Evolutionary conservation across 352 stramenopile genomes (phyloP).

Genomic region (Globisporangium perplexum): DNA sequence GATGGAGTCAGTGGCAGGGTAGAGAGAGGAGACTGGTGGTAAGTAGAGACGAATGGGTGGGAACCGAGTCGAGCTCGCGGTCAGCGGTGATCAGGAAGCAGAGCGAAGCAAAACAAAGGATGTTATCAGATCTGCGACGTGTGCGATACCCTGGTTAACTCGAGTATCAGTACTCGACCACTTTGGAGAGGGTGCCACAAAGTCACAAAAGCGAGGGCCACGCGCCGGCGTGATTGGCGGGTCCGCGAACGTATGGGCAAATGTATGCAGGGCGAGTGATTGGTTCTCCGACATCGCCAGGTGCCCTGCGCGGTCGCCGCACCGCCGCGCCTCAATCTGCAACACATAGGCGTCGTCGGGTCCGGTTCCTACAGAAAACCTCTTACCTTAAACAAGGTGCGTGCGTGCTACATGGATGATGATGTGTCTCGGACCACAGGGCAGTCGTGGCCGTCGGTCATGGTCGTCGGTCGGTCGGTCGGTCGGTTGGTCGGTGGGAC

Average conservation of each 20-base stretch:
- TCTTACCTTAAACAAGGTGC: constrained; percentile 90
- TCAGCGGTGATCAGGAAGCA: too few relatives aligned
- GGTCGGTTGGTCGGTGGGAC: too few relatives aligned
- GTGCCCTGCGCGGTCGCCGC: not conserved
- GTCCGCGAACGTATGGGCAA: constrained; percentile 21
- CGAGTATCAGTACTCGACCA: not conserved
- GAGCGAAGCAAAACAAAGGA: not conserved
- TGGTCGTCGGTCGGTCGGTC: too few relatives aligned
- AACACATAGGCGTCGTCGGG: constrained; percentile 76
- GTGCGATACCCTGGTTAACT: not conserved
- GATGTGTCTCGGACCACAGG: too few relatives aligned
- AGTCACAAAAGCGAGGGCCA: constrained; percentile 3
- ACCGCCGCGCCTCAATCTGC: constrained; percentile 8
- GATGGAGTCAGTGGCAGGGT: too few relatives aligned
- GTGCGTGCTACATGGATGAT: constrained; percentile 15
- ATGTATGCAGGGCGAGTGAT: constrained; percentile 73
- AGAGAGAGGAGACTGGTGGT: not conserved
- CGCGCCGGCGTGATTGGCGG: constrained; percentile 26
- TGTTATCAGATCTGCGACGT: constrained; percentile 14
- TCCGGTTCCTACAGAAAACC: constrained; percentile 24
- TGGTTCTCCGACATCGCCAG: constrained; percentile 53
- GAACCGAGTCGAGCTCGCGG: not conserved
- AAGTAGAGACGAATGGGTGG: not conserved
- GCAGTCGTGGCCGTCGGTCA: too few relatives aligned
- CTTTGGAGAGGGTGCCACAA: constrained; percentile 5